Evolutionary conservation across 2,329 filamentous ascomycete genomes (phyloP), one percentile per base, ranked within the genome.

Genomic region (Colletotrichum abscissum): DNA sequence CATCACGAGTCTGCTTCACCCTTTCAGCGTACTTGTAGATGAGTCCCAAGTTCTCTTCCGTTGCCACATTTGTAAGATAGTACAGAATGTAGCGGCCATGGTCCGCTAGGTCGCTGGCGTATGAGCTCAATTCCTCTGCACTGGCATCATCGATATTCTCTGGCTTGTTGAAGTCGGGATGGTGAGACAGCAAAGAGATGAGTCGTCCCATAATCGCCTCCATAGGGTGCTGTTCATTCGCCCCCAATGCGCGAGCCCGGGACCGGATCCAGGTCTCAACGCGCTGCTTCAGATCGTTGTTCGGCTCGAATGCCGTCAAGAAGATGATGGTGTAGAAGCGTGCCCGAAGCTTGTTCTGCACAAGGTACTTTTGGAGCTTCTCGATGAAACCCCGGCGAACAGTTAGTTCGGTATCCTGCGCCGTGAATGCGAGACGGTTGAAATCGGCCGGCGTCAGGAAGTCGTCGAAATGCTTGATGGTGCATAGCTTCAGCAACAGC

Each of bases 1-100:
- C 93, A 81, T 99, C 97, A 55, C 91, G 89, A 11, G 95, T 94
- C 82, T 96, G 94, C 86, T 99, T 99, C 67, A 98, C 92, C 11
- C 95, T 92, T 82, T 98, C 95, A 14, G 95, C 95, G 74, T 98
- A 94, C 81, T 97, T 95, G 85, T 94, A 97, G 54, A 99, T 95
- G 74, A 98, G 86, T 0, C 94, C 93, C 19, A 98, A 87, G 78
- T 98, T 99, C 57, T 94, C 90, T 81, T 97, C 94, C 0, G 92
- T 96, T 11, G 94, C 94, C 22, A 98, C 92, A 49, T 92, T 91
- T 74, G 89, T 92, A 59, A 98, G 87, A 80, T 97, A 99, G 84
- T 96, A 98, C 55, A 98, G 82, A 71, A 99, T 92, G 81, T 98
- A 99, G 77, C 92, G 92, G 6, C 94, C 92, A 81, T 97, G 95